Evolutionary conservation across 1,284 basidiomycete genomes (phyloP), one percentile per base, ranked within the genome.

Genomic region (Papiliotrema terrestris): DNA sequence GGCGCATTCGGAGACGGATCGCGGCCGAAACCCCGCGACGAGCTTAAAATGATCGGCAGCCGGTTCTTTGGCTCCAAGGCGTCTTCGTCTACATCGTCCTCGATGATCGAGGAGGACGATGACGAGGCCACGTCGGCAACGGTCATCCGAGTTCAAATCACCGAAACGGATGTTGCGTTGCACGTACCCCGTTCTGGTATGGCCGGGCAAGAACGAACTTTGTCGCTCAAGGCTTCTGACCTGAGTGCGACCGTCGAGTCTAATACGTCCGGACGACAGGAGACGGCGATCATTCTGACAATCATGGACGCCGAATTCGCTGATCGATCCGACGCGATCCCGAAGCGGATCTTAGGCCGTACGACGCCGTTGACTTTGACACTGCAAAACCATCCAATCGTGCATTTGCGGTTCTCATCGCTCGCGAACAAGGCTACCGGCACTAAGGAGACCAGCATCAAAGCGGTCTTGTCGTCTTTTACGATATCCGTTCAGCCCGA

Each of bases 21-120:
- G 54, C 68, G 63, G 0, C 65, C 67, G 63, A 77, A 57, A 67
- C 75, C 59, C 3, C 82, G 83, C 55, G 80, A 79, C 54, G 82
- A 87, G 59, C 75, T 85, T 4, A 89, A 85, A 70, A 75, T 93
- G 57, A 88, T 92, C 56, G 91, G 90, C 17, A 92, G 89, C 67
- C 83, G 85, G 35, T 93, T 85, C 74, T 92, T 93, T 61, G 81
- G 83, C 0, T 82, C 81, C 54, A 81, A 83, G 37, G 80, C 82
- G 51, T 81, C 79, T 41, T 65, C 64, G 25, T 70, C 70, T 1
- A 63, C 68, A 4, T 67, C 63, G 2, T 68, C 69, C 49, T 68
- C 70, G 75, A 78, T 43, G 78, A 77, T 61, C 55, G 63, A 70
- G 51, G 61, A 66, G 46, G 56, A 72, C 71, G 63, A 71, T 53